Evolutionary conservation across 202 grass and related monocot species (phyloP).

Genomic region (Tripidium arundinaceum): DNA sequence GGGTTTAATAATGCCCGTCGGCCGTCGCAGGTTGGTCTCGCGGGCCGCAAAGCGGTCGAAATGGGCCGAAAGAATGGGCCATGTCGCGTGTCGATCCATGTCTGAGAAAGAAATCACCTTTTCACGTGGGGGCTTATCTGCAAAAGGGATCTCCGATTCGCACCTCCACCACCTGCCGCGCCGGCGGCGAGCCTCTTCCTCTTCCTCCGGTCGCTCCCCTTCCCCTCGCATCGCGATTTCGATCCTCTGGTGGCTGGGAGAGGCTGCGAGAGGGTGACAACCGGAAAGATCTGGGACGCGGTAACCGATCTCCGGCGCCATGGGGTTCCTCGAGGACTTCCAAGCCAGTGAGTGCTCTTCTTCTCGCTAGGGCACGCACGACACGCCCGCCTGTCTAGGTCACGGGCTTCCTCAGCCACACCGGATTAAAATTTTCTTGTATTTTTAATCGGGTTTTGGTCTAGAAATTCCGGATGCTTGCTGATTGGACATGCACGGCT

Average conservation of each 20-base stretch:
- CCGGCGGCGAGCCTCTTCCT: conserved; percentile 15
- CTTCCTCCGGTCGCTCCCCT: background rate
- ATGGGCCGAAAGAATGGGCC: too few species aligned
- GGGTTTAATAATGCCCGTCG: conserved; percentile 17
- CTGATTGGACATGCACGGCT: background rate
- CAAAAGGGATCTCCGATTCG: conserved; percentile 6
- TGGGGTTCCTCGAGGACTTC: conserved; percentile 81
- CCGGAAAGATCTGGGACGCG: background rate
- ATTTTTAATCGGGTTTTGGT: background rate
- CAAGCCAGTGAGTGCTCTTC: conserved; percentile 57
- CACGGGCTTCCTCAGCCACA: background rate
- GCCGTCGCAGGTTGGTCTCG: background rate
- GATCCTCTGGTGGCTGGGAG: background rate
- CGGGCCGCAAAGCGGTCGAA: background rate
- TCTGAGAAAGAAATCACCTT: background rate
- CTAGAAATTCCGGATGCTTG: background rate
- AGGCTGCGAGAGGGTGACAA: background rate
- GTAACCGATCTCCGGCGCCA: background rate
- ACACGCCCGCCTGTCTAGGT: background rate
- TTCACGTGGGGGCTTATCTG: conserved; percentile 9
- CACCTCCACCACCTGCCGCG: conserved; percentile 1
- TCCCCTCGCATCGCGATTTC: background rate
- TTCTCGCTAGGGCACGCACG: conserved; percentile 25
- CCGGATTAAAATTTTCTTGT: background rate
- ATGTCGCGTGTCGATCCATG: background rate